Evolutionary conservation across 2,329 filamentous ascomycete genomes (phyloP), one percentile per base, ranked within the genome.

Genomic region (Sphaerostilbella broomeana): DNA sequence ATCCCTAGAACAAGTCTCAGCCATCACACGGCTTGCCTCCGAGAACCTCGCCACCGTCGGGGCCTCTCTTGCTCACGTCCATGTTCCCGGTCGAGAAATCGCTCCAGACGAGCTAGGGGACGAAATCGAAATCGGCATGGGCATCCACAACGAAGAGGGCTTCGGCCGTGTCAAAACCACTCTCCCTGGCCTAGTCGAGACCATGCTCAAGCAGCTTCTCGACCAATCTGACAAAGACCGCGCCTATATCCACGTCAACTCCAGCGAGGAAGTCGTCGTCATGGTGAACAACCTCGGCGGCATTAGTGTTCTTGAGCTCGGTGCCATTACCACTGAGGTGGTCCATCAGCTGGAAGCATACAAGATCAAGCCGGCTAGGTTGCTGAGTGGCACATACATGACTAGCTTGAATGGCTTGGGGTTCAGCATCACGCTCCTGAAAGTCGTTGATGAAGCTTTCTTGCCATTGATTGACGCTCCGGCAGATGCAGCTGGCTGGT

Each of bases 331-430:
- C 4, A 29, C 45, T 5, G 46, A 52, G 26, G 42, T 50, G 2
- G 31, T 49, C 9, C 37, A 47, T 6, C 47, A 50, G 37, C 39
- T 53, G 15, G 28, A 25, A 8, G 38, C 28, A 12, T 47, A 48
- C 25, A 30, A 36, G 19, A 30, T 53, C 22, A 74, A 81, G 67
- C 77, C 20, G 78, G 81, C 33, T 9, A 41, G 47, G 4, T 32
- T 53, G 9, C 40, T 47, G 3, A 44, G 42, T 19, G 51, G 44
- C 9, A 84, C 80, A 1, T 86, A 79, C 62, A 79, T 86, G 70
- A 85, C 81, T 15, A 84, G 79, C 46, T 60, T 86, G 46, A 85
- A 86, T 49, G 81, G 79, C 1, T 65, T 83, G 7, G 82, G 82
- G 5, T 86, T 86, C 62, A 84, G 78, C 47, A 74, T 84, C 43